Conservation (phyloP, 2,329 filamentous ascomycete species). For the Aspergillus versicolor region DNA sequence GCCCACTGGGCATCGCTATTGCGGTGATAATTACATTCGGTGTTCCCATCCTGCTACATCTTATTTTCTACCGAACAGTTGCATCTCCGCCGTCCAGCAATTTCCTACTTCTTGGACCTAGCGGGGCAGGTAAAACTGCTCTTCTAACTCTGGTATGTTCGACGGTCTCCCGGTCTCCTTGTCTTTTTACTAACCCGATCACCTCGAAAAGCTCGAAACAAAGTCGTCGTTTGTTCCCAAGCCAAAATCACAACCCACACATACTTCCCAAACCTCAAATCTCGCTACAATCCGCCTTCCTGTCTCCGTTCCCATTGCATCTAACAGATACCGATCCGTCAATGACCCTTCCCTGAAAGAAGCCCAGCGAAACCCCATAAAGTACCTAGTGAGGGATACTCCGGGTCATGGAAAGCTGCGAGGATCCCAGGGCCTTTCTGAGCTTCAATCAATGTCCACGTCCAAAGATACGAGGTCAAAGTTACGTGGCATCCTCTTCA, state of each 20-base stretch:
- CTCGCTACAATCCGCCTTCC: constrained; percentile 58
- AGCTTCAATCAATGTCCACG: constrained; percentile 32
- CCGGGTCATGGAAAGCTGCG: constrained; percentile 95
- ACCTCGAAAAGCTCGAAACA: constrained; percentile 42
- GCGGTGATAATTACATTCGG: constrained; percentile 69
- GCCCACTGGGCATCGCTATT: constrained; percentile 55
- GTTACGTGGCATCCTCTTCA: constrained; percentile 74
- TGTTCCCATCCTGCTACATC: constrained; percentile 75
- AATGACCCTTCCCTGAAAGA: constrained; percentile 67
- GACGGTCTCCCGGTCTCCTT: too few species aligned
- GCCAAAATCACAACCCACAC: constrained; percentile 46
- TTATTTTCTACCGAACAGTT: constrained; percentile 66
- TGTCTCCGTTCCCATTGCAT: constrained; percentile 51
- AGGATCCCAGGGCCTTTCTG: constrained; percentile 52
- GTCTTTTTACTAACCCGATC: neutral
- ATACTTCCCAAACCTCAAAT: constrained; percentile 63
- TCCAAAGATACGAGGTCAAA: constrained; percentile 36
- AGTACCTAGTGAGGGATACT: constrained; percentile 63
- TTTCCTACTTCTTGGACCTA: constrained; percentile 77
- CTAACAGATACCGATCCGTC: constrained; percentile 63
- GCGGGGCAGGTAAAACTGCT: constrained; percentile 82
- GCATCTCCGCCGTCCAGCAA: constrained; percentile 66
- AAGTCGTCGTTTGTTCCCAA: constrained; percentile 42
- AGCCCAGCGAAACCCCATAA: constrained; percentile 33
- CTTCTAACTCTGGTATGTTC: constrained; percentile 70